Evolutionary conservation across 2,329 filamentous ascomycete species (phyloP).

Genomic region (Sclerotinia glacialis): DNA sequence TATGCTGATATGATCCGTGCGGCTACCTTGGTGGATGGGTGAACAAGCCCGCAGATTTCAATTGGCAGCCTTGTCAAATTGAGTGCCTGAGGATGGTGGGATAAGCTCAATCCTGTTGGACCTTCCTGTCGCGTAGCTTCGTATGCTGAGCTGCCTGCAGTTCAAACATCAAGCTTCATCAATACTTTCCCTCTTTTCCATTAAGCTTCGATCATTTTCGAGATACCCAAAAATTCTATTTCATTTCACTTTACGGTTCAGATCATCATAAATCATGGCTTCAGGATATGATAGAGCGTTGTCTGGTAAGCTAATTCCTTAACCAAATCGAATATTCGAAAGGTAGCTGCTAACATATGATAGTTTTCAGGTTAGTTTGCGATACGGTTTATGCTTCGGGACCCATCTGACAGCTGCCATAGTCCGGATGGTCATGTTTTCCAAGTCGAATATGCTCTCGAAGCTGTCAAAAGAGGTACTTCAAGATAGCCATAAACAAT

Average conservation of each 20-base stretch:
- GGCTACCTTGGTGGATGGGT: neutral
- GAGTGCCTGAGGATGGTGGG: constrained; percentile 18
- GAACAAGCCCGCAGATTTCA: neutral
- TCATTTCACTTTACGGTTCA: constrained; percentile 15
- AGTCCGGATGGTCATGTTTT: constrained; percentile 99
- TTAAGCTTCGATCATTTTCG: constrained; percentile 23
- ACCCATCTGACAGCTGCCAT: constrained; percentile 46
- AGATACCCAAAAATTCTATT: constrained; percentile 25
- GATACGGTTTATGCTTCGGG: constrained; percentile 4
- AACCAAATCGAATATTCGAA: constrained; percentile 45
- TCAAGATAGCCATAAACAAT: neutral
- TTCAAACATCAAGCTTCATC: constrained; percentile 26
- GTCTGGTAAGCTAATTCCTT: constrained; percentile 68
- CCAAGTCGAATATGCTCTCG: constrained; percentile 98
- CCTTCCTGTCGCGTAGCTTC: constrained; percentile 29
- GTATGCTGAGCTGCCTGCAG: constrained; percentile 35
- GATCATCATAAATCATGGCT: constrained; percentile 58
- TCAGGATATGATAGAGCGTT: constrained; percentile 99
- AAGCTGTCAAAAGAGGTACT: constrained; percentile 95
- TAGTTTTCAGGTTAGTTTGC: constrained; percentile 75
- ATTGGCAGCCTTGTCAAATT: constrained; percentile 16
- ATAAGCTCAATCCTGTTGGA: constrained; percentile 7
- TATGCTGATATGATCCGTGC: neutral
- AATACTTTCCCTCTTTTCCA: constrained; percentile 22
- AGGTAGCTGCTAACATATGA: constrained; percentile 35